Evolutionary conservation across 2,329 filamentous ascomycete genomes (phyloP), one percentile per base, ranked within the genome.

Genomic region (Cladosporium sp.): DNA sequence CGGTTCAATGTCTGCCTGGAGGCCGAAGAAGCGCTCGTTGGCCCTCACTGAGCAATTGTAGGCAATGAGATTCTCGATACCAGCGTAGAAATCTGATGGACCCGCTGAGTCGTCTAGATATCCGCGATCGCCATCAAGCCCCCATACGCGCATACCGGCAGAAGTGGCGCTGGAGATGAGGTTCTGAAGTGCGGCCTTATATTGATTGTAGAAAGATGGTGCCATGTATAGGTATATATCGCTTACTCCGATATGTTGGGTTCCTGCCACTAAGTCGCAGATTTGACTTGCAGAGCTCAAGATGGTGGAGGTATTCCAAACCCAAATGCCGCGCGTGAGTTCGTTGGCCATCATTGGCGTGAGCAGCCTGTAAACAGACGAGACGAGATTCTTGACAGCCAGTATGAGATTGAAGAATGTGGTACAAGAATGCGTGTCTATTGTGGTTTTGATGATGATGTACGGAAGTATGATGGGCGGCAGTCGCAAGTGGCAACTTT

Each of bases 171-270:
- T n/a, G 10, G 30, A 44, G 57, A 44, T 59, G 7, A 59, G 34
- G 59, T 41, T 38, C 55, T 65, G 59, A 59, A 66, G 57, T 24
- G 34, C 36, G n/a, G 21, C 24, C 34, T 28, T 36, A 14, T 66
- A 60, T 15, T 59, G 47, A n/a, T 51, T 30, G 14, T 61, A 69
- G 47, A 62, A 66, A 1, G 28, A 36, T 11, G 65, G 67, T 15
- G 66, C 58, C 15, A 67, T 57, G 59, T 67, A 61, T 10, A 69
- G 18, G 38, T 69, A 69, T 18, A 67, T 18, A 28, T 69, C 67
- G 6, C 58, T 66, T 21, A 66, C 38, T 12, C 30, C 54, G 32
- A 47, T 62, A 15, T 26, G 5, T 34, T 67, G 21, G 21, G 60
- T 26, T 36, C 36, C 30, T n/a, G 30, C 38, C 18, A 65, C 12